Evolutionary conservation across 768 basidiomycete species (phyloP).

Genomic region (Auricularia sp.): DNA sequence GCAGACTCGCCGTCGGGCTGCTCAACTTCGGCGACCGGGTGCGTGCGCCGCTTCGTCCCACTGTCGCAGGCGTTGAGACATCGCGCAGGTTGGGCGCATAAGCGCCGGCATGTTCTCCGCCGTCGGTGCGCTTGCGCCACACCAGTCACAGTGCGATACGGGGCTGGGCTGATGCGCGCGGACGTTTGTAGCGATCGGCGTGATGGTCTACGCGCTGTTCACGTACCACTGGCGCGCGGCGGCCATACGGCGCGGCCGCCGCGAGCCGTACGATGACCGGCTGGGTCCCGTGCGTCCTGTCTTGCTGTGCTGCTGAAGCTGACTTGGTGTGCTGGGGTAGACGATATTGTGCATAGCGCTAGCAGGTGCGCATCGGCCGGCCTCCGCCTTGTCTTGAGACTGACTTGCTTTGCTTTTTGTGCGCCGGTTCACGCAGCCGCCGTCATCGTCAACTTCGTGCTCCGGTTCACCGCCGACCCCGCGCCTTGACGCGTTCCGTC

Average conservation of each 20-base stretch:
- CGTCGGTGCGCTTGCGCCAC: slow-evolving; percentile 52
- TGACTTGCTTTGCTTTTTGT: slow-evolving; percentile 23
- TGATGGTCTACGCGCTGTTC: slow-evolving; percentile 92
- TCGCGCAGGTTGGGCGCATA: slow-evolving; percentile 75
- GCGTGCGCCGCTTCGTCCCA: slow-evolving; percentile 12
- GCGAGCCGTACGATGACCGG: slow-evolving; percentile 94
- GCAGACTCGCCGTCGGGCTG: slow-evolving; percentile 78
- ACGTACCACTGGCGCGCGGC: slow-evolving; percentile 96
- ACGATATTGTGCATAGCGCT: slow-evolving; percentile 77
- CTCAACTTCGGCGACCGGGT: slow-evolving; percentile 98
- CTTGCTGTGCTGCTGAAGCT: slow-evolving; percentile 3
- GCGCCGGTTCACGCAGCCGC: slow-evolving; percentile 83
- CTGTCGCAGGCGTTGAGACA: slow-evolving; percentile 3
- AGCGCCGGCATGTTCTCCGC: slow-evolving; percentile 94
- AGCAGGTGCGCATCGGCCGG: slow-evolving; percentile 40
- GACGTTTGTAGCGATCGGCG: slow-evolving; percentile 66
- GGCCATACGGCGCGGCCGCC: slow-evolving; percentile 82
- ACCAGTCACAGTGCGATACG: neutral
- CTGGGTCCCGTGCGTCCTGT: slow-evolving; percentile 72
- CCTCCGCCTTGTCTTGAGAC: too few relatives aligned
- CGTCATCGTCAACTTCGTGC: slow-evolving; percentile 73
- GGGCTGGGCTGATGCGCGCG: slow-evolving; percentile 12
- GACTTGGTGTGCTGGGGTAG: slow-evolving; percentile 28
- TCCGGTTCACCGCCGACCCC: slow-evolving; percentile 49
- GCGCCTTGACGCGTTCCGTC: too few relatives aligned